phyloP scores from a whole-genome alignment of 768 basidiomycete species.

The Neoboletus subvelutipes region DNA sequence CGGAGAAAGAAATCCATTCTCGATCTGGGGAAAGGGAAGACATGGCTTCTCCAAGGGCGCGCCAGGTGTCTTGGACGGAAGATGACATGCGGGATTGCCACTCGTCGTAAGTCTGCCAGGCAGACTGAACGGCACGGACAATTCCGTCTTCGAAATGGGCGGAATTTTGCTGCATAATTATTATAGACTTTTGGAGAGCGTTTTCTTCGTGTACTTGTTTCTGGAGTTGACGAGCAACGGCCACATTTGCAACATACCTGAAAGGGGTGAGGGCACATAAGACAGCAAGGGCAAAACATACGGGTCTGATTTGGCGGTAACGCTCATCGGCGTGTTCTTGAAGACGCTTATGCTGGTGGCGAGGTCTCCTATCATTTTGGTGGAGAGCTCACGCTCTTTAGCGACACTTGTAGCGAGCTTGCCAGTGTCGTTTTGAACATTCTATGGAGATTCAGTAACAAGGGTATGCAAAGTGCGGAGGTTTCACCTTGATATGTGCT shows the following conservation, averaged over 20 bases:
- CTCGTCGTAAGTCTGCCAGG: slow-evolving; percentile 97
- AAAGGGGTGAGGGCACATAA: not conserved
- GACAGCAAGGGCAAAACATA: not conserved
- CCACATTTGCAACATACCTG: slow-evolving; percentile 67
- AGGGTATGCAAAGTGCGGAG: not conserved
- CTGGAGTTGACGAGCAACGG: slow-evolving; percentile 76
- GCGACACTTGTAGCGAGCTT: slow-evolving; percentile 90
- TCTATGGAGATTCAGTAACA: slow-evolving; percentile 40
- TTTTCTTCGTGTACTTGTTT: slow-evolving; percentile 98
- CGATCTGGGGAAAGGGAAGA: slow-evolving; percentile 77
- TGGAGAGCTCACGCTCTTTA: slow-evolving; percentile 83
- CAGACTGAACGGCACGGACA: slow-evolving; percentile 91
- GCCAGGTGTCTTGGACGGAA: slow-evolving; percentile 74
- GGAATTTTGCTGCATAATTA: slow-evolving; percentile 97
- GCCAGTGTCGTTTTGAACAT: slow-evolving; percentile 94
- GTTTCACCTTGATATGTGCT: slow-evolving; percentile 86
- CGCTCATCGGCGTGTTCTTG: slow-evolving; percentile 91
- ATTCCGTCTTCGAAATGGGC: slow-evolving; percentile 98
- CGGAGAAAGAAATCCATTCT: slow-evolving; percentile 96
- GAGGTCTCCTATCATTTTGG: slow-evolving; percentile 83
- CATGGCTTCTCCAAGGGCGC: slow-evolving; percentile 69
- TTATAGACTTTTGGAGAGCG: slow-evolving; percentile 92
- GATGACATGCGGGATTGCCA: slow-evolving; percentile 82
- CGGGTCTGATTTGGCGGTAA: slow-evolving; percentile 51
- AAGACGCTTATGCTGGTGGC: slow-evolving; percentile 83